These are phyloP conservation scores for Rhexocercosporidium sp. DNA, from an alignment of 2,329 filamentous ascomycete genomes.

Conservation along the genomic window DNA sequence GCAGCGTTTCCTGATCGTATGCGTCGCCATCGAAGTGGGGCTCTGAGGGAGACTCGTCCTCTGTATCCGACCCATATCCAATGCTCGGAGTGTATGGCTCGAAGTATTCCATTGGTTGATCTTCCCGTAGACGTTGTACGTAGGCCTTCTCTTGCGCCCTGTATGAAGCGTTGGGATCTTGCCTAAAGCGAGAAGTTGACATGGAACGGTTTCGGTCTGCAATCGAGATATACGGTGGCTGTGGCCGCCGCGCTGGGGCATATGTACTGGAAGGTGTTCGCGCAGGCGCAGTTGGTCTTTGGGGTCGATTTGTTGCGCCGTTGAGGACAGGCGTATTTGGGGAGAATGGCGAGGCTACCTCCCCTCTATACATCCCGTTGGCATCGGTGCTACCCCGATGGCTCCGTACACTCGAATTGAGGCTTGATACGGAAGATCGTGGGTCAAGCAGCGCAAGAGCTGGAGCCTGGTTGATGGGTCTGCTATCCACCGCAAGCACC, in stretches of 20 bases:
- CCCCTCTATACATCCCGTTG: slow-evolving; percentile 31
- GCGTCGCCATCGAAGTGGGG: slow-evolving; percentile 80
- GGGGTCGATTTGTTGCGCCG: slow-evolving; percentile 58
- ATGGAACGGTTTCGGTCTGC: slow-evolving; percentile 57
- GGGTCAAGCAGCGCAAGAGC: slow-evolving; percentile 34
- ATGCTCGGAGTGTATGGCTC: slow-evolving; percentile 73
- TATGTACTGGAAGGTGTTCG: slow-evolving; percentile 83
- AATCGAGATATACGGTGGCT: slow-evolving; percentile 50
- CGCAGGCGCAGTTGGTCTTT: slow-evolving; percentile 71
- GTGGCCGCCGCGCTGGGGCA: slow-evolving; percentile 63
- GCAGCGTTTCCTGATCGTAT: slow-evolving; percentile 89
- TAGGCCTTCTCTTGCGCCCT: slow-evolving; percentile 93
- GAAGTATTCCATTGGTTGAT: slow-evolving; percentile 56
- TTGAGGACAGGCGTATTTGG: slow-evolving; percentile 45
- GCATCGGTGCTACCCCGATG: slow-evolving; percentile 49
- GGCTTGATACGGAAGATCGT: slow-evolving; percentile 35
- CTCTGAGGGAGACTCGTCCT: slow-evolving; percentile 90
- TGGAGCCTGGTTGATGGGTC: slow-evolving; percentile 29
- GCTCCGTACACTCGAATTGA: slow-evolving; percentile 44
- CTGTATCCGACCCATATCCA: slow-evolving; percentile 79
- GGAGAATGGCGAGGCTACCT: slow-evolving; percentile 30
- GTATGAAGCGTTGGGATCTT: slow-evolving; percentile 75
- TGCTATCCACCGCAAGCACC: slow-evolving; percentile 26
- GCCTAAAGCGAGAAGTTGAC: slow-evolving; percentile 59
- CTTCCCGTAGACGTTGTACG: slow-evolving; percentile 86